Conservation (phyloP, 305 asterid genomes). For the Fraxinus nigra region DNA sequence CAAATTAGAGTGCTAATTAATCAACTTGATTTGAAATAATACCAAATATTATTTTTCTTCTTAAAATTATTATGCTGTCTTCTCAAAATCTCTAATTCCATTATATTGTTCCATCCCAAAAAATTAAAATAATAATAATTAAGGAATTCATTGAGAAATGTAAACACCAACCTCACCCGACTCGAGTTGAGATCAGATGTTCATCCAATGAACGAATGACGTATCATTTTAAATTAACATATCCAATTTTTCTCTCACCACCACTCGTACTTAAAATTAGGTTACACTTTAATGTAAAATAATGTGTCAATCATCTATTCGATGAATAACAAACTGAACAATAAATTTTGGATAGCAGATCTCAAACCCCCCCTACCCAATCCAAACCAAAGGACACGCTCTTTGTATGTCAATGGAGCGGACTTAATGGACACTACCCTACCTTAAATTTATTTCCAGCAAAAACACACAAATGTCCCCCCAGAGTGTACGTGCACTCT, state of each 20-base stretch:
- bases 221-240: too few species aligned
- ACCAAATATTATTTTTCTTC: slow-evolving; percentile 8
- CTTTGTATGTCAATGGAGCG: slow-evolving; percentile 17
- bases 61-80: not conserved
- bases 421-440: slow-evolving; percentile 17
- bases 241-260: not conserved
- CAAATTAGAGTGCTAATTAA: not conserved
- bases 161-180: not conserved
- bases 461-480: not conserved
- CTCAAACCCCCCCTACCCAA: not conserved
- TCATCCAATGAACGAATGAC: too few species aligned
- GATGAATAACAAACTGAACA: not conserved
- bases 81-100: not conserved
- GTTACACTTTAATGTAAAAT: not conserved
- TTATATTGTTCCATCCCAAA: not conserved
- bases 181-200: too few species aligned
- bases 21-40: not conserved
- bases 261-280: not conserved
- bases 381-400: slow-evolving; percentile 18
- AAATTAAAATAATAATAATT: not conserved
- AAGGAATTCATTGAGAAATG: not conserved
- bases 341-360: not conserved
- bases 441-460: not conserved
- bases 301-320: not conserved
- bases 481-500: not conserved